Conservation (phyloP, 164 flowering plant genomes). For the Cinnamomum chago region DNA sequence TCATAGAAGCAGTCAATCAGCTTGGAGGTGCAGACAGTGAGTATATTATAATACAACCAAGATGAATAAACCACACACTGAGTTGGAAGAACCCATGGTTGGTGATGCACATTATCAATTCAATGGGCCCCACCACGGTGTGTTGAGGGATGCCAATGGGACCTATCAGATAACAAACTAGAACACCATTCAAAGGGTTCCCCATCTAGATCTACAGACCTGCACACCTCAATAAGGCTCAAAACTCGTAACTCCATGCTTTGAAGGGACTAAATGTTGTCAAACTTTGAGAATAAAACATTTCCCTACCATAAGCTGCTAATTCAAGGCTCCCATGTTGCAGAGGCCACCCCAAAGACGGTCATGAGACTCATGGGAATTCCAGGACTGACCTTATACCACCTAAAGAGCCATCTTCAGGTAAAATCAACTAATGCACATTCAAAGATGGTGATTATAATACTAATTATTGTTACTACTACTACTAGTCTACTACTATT, state of each 20-base stretch:
- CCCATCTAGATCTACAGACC: no score
- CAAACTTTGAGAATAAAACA: background rate
- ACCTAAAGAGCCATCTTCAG: conserved; percentile 92
- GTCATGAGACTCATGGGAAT: conserved; percentile 97
- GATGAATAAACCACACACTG: background rate
- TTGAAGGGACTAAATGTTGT: no score
- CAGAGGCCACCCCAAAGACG: conserved; percentile 97
- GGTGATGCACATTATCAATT: background rate
- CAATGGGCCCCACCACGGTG: background rate
- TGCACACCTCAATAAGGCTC: no score
- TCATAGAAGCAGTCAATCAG: conserved; percentile 77
- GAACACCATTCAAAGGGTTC: no score
- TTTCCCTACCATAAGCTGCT: conserved; percentile 70
- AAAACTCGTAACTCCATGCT: no score
- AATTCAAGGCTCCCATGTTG: conserved; percentile 18
- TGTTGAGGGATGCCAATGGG: background rate
- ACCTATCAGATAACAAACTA: no score
- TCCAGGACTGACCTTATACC: conserved; percentile 86
- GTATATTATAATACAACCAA: conserved; percentile 20
- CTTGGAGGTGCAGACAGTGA: conserved; percentile 95
- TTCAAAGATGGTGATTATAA: background rate
- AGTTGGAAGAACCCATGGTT: background rate
- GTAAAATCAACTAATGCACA: conserved; percentile 27
- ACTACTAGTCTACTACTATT: background rate
- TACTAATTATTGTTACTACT: no score